A percentile compares a stretch with the other conserved stretches of the same genome.
Evolutionary conservation across 192 early-diverging fungal genomes (phyloP).

Genomic region (Backusella parvicylindrica): DNA sequence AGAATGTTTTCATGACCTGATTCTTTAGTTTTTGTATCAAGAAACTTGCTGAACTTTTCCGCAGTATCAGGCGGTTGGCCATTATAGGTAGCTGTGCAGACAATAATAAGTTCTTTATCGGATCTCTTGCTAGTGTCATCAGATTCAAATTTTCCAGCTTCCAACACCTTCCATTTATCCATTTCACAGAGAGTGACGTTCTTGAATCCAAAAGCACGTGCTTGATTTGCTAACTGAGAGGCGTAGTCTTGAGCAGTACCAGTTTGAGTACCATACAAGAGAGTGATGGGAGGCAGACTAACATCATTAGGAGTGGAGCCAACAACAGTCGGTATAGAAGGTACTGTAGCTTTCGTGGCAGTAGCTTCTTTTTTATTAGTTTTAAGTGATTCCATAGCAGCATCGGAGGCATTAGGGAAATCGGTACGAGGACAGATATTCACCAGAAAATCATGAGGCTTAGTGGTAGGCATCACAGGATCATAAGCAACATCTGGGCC

Average conservation of each 20-base stretch:
- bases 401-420: conserved; percentile 10
- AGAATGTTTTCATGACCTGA: conserved; percentile 25
- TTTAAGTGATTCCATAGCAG: not conserved
- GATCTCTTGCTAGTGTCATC: not conserved
- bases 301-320: not conserved
- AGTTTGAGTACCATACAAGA: conserved; percentile 54
- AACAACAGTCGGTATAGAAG: not conserved
- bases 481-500: conserved; percentile 26
- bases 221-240: conserved; percentile 32
- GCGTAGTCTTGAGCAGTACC: conserved; percentile 53
- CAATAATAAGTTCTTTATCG: conserved; percentile 21
- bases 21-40: conserved; percentile 15
- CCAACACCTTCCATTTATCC: conserved; percentile 39
- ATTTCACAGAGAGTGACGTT: conserved; percentile 22
- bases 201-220: conserved; percentile 38
- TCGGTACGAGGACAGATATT: conserved; percentile 20
- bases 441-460: conserved; percentile 37
- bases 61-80: conserved; percentile 52
- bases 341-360: not conserved
- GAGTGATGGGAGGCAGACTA: conserved; percentile 35
- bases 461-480: conserved; percentile 25
- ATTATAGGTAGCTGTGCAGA: conserved; percentile 35
- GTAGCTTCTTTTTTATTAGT: not conserved
- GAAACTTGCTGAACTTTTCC: conserved; percentile 32
- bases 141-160: conserved; percentile 17